Evolutionary conservation across 176 grass and related monocot species (phyloP).

Genomic region (Triticum dicoccoides): DNA sequence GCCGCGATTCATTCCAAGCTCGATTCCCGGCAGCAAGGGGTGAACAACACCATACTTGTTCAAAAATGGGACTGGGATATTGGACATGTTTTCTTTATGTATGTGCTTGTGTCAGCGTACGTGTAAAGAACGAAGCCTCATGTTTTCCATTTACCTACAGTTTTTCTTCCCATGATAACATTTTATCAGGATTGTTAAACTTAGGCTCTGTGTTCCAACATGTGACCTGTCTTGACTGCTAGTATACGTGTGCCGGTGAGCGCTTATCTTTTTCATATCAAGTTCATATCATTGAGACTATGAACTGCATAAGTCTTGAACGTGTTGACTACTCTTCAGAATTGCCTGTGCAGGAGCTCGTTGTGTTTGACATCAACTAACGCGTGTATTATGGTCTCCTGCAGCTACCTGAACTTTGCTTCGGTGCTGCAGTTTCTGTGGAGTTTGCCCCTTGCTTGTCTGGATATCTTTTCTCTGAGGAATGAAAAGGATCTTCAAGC

Average conservation of each 20-base stretch:
- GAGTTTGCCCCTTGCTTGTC: not conserved
- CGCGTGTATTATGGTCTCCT: not conserved
- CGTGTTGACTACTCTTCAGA: not conserved
- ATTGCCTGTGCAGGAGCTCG: not conserved
- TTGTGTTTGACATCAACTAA: not conserved
- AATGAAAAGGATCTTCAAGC: not conserved
- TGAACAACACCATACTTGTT: too few relatives aligned
- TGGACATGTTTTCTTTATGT: too few relatives aligned
- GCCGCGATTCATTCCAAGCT: too few relatives aligned
- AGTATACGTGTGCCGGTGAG: not conserved
- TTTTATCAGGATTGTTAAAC: not conserved
- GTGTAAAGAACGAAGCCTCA: not conserved
- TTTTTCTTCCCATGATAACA: not conserved
- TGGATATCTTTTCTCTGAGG: not conserved
- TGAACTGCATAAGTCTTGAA: not conserved
- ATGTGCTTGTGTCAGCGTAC: too few relatives aligned
- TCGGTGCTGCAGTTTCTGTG: not conserved
- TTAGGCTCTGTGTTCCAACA: not conserved
- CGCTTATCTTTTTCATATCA: not conserved
- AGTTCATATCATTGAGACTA: not conserved
- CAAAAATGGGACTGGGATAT: too few relatives aligned
- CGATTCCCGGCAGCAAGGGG: too few relatives aligned
- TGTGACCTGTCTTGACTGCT: not conserved
- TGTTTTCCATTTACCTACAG: not conserved
- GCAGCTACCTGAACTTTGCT: not conserved